phyloP scores from a whole-genome alignment of 495 filamentous ascomycete species.

The Penicillium dipodomyicola region DNA sequence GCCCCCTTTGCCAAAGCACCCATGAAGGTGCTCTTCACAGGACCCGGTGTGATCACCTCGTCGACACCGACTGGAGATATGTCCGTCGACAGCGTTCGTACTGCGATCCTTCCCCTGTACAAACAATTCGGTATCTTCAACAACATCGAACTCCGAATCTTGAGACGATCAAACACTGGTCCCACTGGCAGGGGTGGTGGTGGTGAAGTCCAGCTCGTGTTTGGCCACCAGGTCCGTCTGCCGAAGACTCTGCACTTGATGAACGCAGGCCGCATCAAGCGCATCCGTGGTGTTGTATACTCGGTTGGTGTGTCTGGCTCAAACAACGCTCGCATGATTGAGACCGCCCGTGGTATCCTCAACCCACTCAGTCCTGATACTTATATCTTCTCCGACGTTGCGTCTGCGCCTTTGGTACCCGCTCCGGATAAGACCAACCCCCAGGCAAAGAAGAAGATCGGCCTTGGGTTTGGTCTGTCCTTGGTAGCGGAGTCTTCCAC shows the following conservation, averaged over 20 bases:
- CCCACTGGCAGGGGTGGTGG: slow-evolving; percentile 71
- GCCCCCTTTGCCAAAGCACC: slow-evolving; percentile 90
- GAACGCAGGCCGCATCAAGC: slow-evolving; percentile 82
- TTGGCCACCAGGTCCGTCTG: slow-evolving; percentile 85
- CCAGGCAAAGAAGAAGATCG: slow-evolving; percentile 62
- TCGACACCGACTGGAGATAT: slow-evolving; percentile 79
- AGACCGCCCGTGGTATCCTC: slow-evolving; percentile 78
- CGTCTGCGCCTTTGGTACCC: slow-evolving; percentile 67
- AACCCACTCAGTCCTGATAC: slow-evolving; percentile 84
- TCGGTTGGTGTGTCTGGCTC: slow-evolving; percentile 82
- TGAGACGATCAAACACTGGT: slow-evolving; percentile 73
- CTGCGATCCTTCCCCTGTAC: slow-evolving; percentile 86
- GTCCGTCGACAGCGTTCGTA: slow-evolving; percentile 87
- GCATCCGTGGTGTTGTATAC: slow-evolving; percentile 89
- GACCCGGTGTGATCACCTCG: slow-evolving; percentile 90
- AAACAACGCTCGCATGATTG: slow-evolving; percentile 95
- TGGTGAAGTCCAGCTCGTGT: slow-evolving; percentile 89
- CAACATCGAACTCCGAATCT: slow-evolving; percentile 82
- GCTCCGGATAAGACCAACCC: slow-evolving; percentile 59
- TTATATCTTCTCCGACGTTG: slow-evolving; percentile 76
- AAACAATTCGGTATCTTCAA: slow-evolving; percentile 84
- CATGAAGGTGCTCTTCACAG: slow-evolving; percentile 83
- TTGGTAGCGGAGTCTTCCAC: slow-evolving; percentile 89
- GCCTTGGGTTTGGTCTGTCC: slow-evolving; percentile 86
- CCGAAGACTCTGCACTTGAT: slow-evolving; percentile 91